Conservation (phyloP, 164 flowering plant species). For the Vitis labrusca region DNA sequence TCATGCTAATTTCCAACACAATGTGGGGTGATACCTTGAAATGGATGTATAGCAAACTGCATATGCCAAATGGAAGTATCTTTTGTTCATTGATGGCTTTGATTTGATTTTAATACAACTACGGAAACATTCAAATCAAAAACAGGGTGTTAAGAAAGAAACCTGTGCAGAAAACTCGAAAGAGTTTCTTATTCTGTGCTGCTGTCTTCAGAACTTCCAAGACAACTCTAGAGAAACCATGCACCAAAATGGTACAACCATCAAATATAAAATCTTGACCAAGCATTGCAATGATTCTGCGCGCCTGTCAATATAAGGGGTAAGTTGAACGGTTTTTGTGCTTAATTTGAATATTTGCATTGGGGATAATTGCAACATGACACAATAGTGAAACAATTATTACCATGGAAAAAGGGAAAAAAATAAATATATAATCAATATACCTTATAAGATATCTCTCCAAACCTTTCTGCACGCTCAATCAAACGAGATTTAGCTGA, state of each 20-base stretch:
- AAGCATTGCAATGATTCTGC: slow-evolving; percentile 87
- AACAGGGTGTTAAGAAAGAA: slow-evolving; percentile 10
- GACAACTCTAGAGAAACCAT: slow-evolving; percentile 97
- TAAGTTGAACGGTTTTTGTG: neutral
- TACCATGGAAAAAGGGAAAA: slow-evolving; percentile 5
- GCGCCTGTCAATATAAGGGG: slow-evolving; percentile 57
- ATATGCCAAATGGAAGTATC: neutral
- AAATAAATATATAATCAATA: neutral
- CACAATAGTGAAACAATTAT: neutral
- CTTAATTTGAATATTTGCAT: neutral
- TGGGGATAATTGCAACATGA: neutral
- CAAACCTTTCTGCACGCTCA: slow-evolving; percentile 97
- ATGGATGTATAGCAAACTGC: neutral
- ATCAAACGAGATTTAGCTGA: slow-evolving; percentile 92
- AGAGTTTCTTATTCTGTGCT: slow-evolving; percentile 78
- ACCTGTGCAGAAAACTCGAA: slow-evolving; percentile 97
- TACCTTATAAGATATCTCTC: slow-evolving; percentile 93
- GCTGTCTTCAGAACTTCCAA: slow-evolving; percentile 83
- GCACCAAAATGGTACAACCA: slow-evolving; percentile 97
- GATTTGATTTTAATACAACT: neutral
- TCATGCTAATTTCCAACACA: too few species aligned
- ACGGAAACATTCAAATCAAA: neutral
- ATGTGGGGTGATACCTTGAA: neutral
- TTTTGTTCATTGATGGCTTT: too few species aligned
- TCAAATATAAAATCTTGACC: slow-evolving; percentile 95